Evolutionary conservation across 1,284 basidiomycete genomes (phyloP), one percentile per base, ranked within the genome.

Genomic region (Fomitopsis schrenkii): DNA sequence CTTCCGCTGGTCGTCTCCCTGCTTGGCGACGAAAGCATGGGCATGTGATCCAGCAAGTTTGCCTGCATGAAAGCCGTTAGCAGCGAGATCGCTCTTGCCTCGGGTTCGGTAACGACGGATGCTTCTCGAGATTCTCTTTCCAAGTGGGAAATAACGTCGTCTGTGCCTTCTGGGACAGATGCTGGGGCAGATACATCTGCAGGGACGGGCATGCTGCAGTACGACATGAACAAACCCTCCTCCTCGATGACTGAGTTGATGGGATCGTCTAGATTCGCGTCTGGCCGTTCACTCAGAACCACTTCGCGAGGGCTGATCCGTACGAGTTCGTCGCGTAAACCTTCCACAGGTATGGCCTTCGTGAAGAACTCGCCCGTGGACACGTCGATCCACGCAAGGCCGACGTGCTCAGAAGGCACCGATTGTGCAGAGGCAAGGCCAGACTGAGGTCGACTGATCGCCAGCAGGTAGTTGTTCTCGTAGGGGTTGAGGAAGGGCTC

Each of bases 291-390:
- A 53, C 88, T 74, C 2, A 97, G 80, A 35, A 98, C 87, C 50
- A 97, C 83, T 72, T 97, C 95, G 52, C 85, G 84, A 5, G 95
- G 95, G 15, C 78, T 77, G 57, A 97, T 90, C 17, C 94, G 85
- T 9, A 87, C 86, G n/a, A 97, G 77, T 66, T 97, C 91, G 71
- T 97, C 94, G 62, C 86, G 84, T 22, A 98, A 76, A 52, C 76
- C 77, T 10, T 85, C 83, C 2, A 81, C 62, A 2, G 79, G 76
- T 1, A 84, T 80, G 4, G 75, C 73, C 67, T 91, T 92, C 1
- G 91, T 89, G 74, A 92, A 95, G 74, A 96, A 94, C 70, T 96
- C 93, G 63, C 95, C 95, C 0, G 95, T 97, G 5, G 95, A 95
- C n/a, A 96, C 85, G 71, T 98, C 96, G 33, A 94, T 94, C 88